Evolutionary conservation across 768 basidiomycete species (phyloP), one percentile per base, ranked within the genome.

Genomic region (Mycena albidolilacea): DNA sequence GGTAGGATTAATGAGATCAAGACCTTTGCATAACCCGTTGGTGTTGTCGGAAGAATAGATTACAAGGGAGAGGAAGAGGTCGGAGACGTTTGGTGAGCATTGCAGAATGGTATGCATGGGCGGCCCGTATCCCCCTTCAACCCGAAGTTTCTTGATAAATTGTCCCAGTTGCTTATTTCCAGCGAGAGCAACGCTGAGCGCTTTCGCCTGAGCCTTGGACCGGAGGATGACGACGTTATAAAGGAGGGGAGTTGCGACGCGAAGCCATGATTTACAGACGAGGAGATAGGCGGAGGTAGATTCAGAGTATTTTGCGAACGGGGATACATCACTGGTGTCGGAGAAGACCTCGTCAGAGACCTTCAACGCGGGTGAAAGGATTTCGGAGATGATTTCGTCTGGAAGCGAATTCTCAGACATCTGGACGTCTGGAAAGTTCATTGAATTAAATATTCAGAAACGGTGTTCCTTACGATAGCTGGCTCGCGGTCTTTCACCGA

Each of bases 181-280:
- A n/a, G 67, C 23, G 6, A 81, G 67, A 5, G 71, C 60, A 17
- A 35, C 17, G 43, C 66, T 77, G 35, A 82, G 77, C 1, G 79
- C 78, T 38, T 78, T 74, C 4, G 79, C 77, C 19, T 79, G 78
- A 12, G 78, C 77, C 23, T 71, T 77, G 8, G 79, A 79, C 17
- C 78, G 79, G 5, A 80, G 61, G 12, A 80, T 61, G n/a, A 80
- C 77, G 10, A 75, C 73, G 43, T 77, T 63, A 61, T 81, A 81
- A 15, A 81, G 76, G 7, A 79, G 70, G 2, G 78, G 78, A 0
- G 77, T 80, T 12, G 76, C 72, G 21, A 79, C 77, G 54, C 78
- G 77, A 23, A 78, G 76, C 80, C 80, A 80, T 19, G 70, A 60
- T 55, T 79, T 80, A 62, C 73, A 78, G 1, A 79, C 77, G 30